Percentiles rank a stretch among this genome's conserved stretches.
Evolutionary conservation across 2,329 filamentous ascomycete species (phyloP).

Genomic region (Pyricularia sp.): DNA sequence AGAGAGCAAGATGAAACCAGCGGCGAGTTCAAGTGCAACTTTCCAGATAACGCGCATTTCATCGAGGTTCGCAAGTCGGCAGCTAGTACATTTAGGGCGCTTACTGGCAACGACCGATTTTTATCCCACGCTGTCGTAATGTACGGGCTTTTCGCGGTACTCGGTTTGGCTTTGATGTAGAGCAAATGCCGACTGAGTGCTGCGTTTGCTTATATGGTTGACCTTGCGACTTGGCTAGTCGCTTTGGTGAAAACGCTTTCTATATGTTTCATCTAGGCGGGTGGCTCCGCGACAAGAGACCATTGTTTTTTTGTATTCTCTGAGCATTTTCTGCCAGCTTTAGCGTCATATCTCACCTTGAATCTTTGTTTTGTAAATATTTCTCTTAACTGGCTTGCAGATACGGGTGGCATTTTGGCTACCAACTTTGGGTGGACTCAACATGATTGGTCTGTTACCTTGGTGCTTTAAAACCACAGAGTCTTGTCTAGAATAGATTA

Average conservation of each 20-base stretch:
- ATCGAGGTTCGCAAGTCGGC: constrained; percentile 21
- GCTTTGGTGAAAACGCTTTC: not conserved
- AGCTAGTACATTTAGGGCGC: not conserved
- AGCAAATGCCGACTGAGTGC: constrained; percentile 3
- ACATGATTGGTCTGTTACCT: no score
- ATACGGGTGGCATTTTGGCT: not conserved
- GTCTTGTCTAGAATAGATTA: not conserved
- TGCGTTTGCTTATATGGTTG: not conserved
- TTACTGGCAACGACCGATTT: constrained; percentile 8
- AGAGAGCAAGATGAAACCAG: constrained; percentile 13
- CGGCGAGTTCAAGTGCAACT: constrained; percentile 43
- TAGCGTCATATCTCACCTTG: not conserved
- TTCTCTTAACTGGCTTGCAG: not conserved
- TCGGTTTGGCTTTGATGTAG: not conserved
- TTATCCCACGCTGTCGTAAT: constrained; percentile 2
- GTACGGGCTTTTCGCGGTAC: not conserved
- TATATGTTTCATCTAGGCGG: not conserved
- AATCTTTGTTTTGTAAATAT: not conserved
- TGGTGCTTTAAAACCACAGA: not conserved
- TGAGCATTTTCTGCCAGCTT: not conserved
- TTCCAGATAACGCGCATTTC: constrained; percentile 48
- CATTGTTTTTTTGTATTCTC: not conserved
- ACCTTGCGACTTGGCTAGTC: constrained; percentile 1
- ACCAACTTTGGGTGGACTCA: not conserved
- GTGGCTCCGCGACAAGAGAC: not conserved